Base-by-base conservation (phyloP, 164 flowering plant species). In the Pachysandra terminalis region DNA sequence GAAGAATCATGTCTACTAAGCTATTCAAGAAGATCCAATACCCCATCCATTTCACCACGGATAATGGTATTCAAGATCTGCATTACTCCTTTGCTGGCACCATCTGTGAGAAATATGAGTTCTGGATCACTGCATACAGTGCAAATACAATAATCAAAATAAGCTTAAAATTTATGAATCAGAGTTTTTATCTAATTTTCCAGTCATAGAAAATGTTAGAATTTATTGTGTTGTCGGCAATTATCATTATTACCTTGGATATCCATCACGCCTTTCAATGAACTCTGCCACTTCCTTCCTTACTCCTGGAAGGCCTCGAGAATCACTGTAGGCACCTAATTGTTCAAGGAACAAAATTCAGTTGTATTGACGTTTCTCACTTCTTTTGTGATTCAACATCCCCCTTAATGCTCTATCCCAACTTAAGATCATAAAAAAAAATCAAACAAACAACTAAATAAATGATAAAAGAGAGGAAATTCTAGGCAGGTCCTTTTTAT, bases 41-140 rank as follows among this genome's bases (percentile, higher is more conserved):
- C 99, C 91, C 99, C 99, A 80, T 95, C 99, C 27, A 76, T 74
- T 67, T 64, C 73, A 70, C 90, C 85, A 52, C 91, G 87, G 69
- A 95, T 92, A 25, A 87, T 82, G 27, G 90, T 66, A 57, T 90
- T 86, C 74, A 95, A 79, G 59, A 87, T 92, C 81, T 89, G 96
- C 96, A 89, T 90, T 49, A 95, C 96, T 80, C 98, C 99, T 81
- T 95, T 95, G 84, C 99, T 95, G 28, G 99, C 99, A 77, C 97
- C 98, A 83, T 90, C 97, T 0, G 99, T 95, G 59, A 95, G 96
- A 81, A 67, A 95, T 82, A 95, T 95, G 75, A 89, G 93, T 70
- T 95, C 99, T 67, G 99, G 98, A 73, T 95, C 93, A 80, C 99
- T 92, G 88, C 61, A 66, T 77, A 21, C 23, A 68, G 63, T 65